Evolutionary conservation across 805 yeast species (phyloP), one percentile per base, ranked within the genome.

Genomic region (Phaffomyces thermotolerans): DNA sequence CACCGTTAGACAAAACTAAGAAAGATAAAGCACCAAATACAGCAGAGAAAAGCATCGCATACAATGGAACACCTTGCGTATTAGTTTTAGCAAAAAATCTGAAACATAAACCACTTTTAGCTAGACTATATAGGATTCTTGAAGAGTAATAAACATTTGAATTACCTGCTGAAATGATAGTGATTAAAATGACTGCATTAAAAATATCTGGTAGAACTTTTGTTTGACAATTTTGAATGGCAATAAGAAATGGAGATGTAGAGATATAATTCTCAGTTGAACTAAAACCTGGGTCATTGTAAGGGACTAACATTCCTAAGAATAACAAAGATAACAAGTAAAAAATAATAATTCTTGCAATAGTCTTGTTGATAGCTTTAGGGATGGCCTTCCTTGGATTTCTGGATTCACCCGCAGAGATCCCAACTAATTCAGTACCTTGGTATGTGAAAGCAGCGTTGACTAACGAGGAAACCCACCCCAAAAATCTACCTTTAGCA

Each of bases 381-480:
- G 90, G 89, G 39, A 83, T 83, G 17, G 84, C 64, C 52, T 79
- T 80, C 65, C 81, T 71, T 51, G 90, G 89, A 59, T 79, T 79
- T 25, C 71, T 70, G 40, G 83, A 71, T 64, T 84, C 93, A 64
- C 89, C 88, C 30, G 85, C 84, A 4, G 87, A 70, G 43, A 84
- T 71, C 63, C 89, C 90, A 20, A 81, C 78, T 59, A 81, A 69
- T 61, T 84, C 93, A 40, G 84, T 80, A 62, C 90, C 90, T 65
- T 82, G 89, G 62, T 75, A 83, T 24, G 90, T 83, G 69, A 84
- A 84, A n/a, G 85, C 84, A 32, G 90, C 86, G 45, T 76, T 76
- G 49, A 83, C 72, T 54, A 83, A 68, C 6, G 88, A 81, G 9
- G 79, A 69, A 42, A 81, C 73, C 82, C 84, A 81, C 41, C 87